Evolutionary conservation across 2,329 filamentous ascomycete genomes (phyloP).

Genomic region (Malbranchea zuffiana): DNA sequence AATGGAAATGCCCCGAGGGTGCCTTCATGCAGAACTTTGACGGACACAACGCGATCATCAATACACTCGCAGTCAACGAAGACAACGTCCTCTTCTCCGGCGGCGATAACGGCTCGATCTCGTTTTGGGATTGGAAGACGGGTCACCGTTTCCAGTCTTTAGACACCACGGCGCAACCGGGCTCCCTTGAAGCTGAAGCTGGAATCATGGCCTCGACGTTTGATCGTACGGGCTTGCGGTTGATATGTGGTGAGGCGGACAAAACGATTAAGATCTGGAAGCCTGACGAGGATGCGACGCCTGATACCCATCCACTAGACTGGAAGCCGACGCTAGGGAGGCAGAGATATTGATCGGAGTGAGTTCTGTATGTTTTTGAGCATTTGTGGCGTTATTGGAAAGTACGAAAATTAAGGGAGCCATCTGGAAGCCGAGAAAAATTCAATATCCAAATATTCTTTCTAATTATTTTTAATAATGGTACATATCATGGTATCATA

Average conservation of each 20-base stretch:
- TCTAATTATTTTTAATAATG: no score
- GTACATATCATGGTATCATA: no score
- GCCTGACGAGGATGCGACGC: constrained; percentile 79
- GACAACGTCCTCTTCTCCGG: constrained; percentile 93
- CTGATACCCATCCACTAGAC: constrained; percentile 79
- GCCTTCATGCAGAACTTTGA: constrained; percentile 99
- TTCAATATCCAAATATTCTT: neutral
- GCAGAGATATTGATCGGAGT: constrained; percentile 55
- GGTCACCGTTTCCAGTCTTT: constrained; percentile 82
- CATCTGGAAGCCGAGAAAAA: neutral
- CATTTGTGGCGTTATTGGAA: constrained; percentile 12
- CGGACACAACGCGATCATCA: constrained; percentile 92
- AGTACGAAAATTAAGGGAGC: neutral
- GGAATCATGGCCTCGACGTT: constrained; percentile 93
- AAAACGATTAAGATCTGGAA: constrained; percentile 99
- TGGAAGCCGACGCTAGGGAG: constrained; percentile 77
- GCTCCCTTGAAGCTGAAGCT: constrained; percentile 83
- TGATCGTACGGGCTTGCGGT: constrained; percentile 72
- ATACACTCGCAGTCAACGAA: constrained; percentile 83
- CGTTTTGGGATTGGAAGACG: constrained; percentile 98
- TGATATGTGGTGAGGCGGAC: constrained; percentile 92
- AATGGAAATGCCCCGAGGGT: constrained; percentile 97
- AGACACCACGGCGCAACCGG: constrained; percentile 87
- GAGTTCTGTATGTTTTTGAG: constrained; percentile 6
- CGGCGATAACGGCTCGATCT: constrained; percentile 90